Percentiles rank a stretch among this genome's conserved stretches.
Conservation (phyloP, 106 monocot species). For the Dioscorea dumetorum region DNA sequence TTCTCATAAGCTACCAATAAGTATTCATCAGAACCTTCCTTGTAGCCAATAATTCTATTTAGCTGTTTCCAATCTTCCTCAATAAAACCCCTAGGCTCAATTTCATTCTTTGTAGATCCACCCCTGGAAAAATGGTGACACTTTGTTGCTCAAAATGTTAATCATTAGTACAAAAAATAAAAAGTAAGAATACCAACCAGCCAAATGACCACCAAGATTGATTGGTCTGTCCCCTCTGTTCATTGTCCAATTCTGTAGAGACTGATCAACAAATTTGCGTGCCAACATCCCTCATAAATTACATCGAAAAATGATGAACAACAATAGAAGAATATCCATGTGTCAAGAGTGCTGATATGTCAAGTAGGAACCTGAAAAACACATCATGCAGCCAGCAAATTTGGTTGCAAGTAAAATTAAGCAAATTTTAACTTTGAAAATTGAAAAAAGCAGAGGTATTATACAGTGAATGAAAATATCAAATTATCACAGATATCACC, state of each 20-base stretch:
- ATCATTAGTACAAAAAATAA: not conserved
- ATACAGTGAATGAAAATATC: no score
- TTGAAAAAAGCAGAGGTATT: no score
- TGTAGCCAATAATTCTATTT: slow-evolving; percentile 88
- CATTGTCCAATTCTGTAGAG: slow-evolving; percentile 39
- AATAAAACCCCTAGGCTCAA: slow-evolving; percentile 49
- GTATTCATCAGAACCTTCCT: no score
- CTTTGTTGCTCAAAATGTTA: not conserved
- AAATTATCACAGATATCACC: no score
- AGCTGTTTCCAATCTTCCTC: slow-evolving; percentile 85
- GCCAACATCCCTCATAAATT: slow-evolving; percentile 60
- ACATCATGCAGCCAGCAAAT: no score
- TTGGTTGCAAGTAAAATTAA: no score
- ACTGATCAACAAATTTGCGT: slow-evolving; percentile 83
- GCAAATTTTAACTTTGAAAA: no score
- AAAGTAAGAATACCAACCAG: slow-evolving; percentile 32
- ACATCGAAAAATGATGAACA: no score
- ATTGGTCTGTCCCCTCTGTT: slow-evolving; percentile 46
- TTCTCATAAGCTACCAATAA: no score
- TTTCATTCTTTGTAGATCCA: slow-evolving; percentile 45
- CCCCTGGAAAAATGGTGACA: slow-evolving; percentile 29
- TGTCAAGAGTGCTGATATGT: no score
- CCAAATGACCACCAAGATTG: slow-evolving; percentile 88
- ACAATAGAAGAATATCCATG: no score
- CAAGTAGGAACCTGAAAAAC: no score